Conservation (phyloP, 164 flowering plant species). For the Vitis cinerea region DNA sequence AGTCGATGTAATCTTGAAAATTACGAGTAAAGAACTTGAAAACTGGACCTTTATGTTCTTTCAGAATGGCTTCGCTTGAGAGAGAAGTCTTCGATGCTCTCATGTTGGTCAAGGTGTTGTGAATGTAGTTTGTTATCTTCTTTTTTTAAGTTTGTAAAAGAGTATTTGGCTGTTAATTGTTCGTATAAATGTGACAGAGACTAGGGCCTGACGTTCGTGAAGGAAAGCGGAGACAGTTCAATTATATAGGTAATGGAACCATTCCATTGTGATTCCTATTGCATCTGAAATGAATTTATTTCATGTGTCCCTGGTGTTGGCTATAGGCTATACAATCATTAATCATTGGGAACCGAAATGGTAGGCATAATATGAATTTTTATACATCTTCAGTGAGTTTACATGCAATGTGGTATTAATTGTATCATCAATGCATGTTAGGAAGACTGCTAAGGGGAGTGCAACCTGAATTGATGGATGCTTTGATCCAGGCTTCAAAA, state of each 20-base stretch:
- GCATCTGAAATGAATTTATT: no score
- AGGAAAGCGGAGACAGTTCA: slow-evolving; percentile 84
- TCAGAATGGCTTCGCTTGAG: slow-evolving; percentile 66
- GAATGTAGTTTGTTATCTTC: slow-evolving; percentile 5
- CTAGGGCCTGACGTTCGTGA: slow-evolving; percentile 76
- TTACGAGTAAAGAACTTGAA: neutral
- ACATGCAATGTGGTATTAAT: neutral
- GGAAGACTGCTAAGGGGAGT: slow-evolving; percentile 71
- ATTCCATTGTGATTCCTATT: neutral
- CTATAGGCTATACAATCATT: no score
- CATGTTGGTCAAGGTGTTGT: slow-evolving; percentile 71
- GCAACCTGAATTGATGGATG: slow-evolving; percentile 73
- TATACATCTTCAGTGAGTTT: neutral
- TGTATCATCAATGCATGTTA: slow-evolving; percentile 22
- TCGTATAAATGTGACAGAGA: slow-evolving; percentile 51
- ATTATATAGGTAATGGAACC: slow-evolving; percentile 56
- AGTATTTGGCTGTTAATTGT: slow-evolving; percentile 21
- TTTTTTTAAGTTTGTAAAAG: neutral
- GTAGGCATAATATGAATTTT: neutral
- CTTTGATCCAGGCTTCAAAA: slow-evolving; percentile 70
- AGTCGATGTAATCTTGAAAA: neutral
- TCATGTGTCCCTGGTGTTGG: no score
- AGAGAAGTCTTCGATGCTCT: slow-evolving; percentile 73
- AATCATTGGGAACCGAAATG: no score
- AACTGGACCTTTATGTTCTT: neutral